These are phyloP conservation scores for Carex myosuroides DNA, from an alignment of 176 grass and related monocot genomes.

Conservation along the genomic window DNA sequence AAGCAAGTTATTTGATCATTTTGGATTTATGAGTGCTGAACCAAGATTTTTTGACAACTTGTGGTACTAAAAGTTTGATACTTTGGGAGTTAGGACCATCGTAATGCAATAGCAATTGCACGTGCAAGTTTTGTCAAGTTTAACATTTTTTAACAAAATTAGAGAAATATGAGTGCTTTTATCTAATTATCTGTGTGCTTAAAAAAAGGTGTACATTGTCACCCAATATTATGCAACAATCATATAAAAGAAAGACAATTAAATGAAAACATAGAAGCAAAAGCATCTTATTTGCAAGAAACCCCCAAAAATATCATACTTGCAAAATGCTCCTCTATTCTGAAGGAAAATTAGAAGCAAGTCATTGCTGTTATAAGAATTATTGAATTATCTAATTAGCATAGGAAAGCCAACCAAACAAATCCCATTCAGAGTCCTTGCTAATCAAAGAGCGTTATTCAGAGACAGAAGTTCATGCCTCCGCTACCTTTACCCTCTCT, in stretches of 20 bases:
- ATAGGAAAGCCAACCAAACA: neutral
- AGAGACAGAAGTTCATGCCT: neutral
- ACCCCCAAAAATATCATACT: too few species aligned
- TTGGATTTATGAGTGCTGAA: neutral
- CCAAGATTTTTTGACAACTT: neutral
- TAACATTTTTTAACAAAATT: neutral
- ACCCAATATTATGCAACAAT: too few species aligned
- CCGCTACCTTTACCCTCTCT: neutral
- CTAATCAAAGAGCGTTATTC: neutral
- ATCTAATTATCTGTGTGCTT: too few species aligned
- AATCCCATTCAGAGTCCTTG: neutral
- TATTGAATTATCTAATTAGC: too few species aligned
- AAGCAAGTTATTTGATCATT: neutral
- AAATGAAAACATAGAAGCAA: too few species aligned
- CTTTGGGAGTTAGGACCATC: neutral
- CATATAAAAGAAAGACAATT: too few species aligned
- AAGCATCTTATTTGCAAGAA: too few species aligned
- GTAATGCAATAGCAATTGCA: neutral
- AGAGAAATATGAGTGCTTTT: too few species aligned
- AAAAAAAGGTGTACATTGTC: too few species aligned
- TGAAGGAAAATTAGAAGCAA: too few species aligned
- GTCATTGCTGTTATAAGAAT: too few species aligned
- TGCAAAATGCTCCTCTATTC: too few species aligned
- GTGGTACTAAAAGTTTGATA: neutral
- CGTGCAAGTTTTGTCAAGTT: neutral